phyloP scores from a whole-genome alignment of 176 grass and related monocot genomes.

The Eleusine indica region DNA sequence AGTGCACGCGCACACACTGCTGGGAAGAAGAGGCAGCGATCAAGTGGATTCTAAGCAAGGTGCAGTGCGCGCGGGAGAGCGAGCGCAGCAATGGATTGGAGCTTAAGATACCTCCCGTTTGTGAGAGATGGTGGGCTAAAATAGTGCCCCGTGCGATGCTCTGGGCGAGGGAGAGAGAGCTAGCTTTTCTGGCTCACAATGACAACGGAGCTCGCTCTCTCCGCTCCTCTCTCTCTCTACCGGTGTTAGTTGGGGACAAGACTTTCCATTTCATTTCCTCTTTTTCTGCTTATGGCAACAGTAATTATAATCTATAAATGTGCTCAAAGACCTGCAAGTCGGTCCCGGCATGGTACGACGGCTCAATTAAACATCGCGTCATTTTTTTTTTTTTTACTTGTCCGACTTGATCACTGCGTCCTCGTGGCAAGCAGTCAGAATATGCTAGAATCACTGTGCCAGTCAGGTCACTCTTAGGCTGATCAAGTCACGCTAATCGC shows the following conservation, averaged over 20 bases:
- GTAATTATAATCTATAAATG: constrained; percentile 27
- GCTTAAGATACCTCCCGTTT: constrained; percentile 61
- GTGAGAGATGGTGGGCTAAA: constrained; percentile 48
- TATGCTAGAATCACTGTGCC: not conserved
- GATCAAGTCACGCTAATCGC: constrained; percentile 19
- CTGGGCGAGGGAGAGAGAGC: not conserved
- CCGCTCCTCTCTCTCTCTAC: not conserved
- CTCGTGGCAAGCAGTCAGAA: too few relatives aligned
- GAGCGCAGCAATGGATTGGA: constrained; percentile 58
- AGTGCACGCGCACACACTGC: constrained; percentile 16
- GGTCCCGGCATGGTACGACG: constrained; percentile 15
- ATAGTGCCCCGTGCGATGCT: constrained; percentile 30
- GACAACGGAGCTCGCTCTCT: not conserved
- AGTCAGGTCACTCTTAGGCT: not conserved
- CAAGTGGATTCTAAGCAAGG: constrained; percentile 84
- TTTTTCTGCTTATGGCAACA: not conserved
- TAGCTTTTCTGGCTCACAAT: constrained; percentile 21
- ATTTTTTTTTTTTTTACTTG: not conserved
- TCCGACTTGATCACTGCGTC: not conserved
- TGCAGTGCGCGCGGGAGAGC: not conserved
- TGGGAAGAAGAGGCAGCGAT: constrained; percentile 49
- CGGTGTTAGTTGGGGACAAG: constrained; percentile 36
- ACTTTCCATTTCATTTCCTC: not conserved
- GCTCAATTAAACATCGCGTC: not conserved
- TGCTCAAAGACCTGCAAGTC: not conserved